Evolutionary conservation across 805 yeast species (phyloP), one percentile per base, ranked within the genome.

Genomic region (Candida nemodendra): DNA sequence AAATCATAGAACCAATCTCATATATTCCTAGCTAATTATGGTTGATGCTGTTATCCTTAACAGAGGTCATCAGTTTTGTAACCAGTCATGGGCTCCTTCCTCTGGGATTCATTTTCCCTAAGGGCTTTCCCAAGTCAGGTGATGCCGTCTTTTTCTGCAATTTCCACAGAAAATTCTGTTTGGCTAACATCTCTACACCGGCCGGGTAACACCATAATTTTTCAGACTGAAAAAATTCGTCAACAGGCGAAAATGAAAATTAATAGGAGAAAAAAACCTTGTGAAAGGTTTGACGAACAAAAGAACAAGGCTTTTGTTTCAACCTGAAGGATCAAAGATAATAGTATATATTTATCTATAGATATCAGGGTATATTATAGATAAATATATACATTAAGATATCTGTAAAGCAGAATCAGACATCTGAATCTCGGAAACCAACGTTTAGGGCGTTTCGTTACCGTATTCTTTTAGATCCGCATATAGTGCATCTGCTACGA

Each of bases 301-400:
- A 23, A 32, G 27, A 32, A 32, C 19, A 13, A 18, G 24, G 34
- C 34, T 21, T 21, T 22, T 6, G 9, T n/a, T 13, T 14, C 27
- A 21, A 8, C 24, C 11, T 21, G 17, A 32, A 32, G 26, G 21
- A 32, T 23, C 30, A 33, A 33, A 30, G 30, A 19, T 19, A 28
- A 33, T 25, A 33, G 36, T 33, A 26, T 27, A 30, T 34, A 27
- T 26, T 19, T 13, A 30, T 26, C 37, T 34, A 34, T 34, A 34
- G 31, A 34, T 34, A 34, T 34, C 30, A 25, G 22, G 22, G 30
- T 30, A 34, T 34, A 34, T 34, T 30, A 34, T 34, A 34, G 37
- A 27, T 30, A 34, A 31, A 30, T 27, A 26, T 30, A 34, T 19
- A 27, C 37, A 32, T 30, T 27, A 30, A 31, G 27, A 34, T 28